Evolutionary conservation across 2,329 filamentous ascomycete genomes (phyloP), one percentile per base, ranked within the genome.

Genomic region (Alternaria brassicicola): DNA sequence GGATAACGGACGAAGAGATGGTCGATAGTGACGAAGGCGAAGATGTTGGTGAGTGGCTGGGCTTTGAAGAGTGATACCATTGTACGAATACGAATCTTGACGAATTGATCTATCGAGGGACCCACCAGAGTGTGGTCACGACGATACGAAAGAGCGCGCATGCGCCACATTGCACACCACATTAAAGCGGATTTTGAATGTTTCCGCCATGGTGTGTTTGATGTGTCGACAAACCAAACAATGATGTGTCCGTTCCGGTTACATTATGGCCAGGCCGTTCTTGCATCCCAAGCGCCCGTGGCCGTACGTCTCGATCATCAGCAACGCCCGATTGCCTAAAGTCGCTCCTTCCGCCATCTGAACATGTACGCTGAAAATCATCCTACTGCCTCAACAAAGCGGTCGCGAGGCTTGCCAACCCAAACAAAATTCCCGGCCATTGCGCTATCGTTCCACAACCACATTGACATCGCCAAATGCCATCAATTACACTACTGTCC

Each of bases 41-140:
- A 8, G 71, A 77, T 36, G 79, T 79, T n/a, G 78, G 75, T 15
- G 82, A 82, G 51, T 86, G 84, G 84, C 78, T 85, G 64, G 84
- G 84, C 8, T 77, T 85, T 69, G 83, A 84, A 48, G 64, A 59
- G 57, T 45, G 41, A 58, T 58, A 58, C 48, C 55, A 58, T 57
- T 55, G 39, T 59, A 51, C 39, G 46, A 59, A 59, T 54, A 57
- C 50, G 50, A 54, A 35, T 54, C 33, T 48, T 56, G 33, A 57
- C 35, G 49, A 53, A 51, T 33, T 47, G 41, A 15, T 23, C 17
- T 9, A 33, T 46, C n/a, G 4, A 28, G 3, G 6, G 17, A 26
- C 17, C 4, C 12, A n/a, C 8, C 19, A 6, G 26, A 31, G 2
- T 12, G 17, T 46, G 17, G 21, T 21, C 2, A 5, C 28, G 2